Percentiles rank a stretch among this genome's conserved stretches.
phyloP scores from a whole-genome alignment of 2,329 filamentous ascomycete species.

The Pyrenophora seminiperda region DNA sequence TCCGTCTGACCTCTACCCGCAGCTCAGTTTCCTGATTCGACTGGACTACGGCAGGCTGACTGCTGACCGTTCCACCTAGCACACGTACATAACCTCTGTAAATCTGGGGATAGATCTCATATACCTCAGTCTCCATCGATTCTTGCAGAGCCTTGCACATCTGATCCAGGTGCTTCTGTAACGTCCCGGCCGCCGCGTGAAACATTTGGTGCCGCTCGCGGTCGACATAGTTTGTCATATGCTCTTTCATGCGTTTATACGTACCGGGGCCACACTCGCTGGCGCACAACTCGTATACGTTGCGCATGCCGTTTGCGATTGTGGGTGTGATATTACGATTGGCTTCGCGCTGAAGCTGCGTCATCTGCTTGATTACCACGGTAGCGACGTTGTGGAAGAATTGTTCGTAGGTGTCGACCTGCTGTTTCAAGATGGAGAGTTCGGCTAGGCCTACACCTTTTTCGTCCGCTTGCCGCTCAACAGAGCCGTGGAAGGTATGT shows the following conservation, averaged over 20 bases:
- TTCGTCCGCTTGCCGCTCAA: conserved; percentile 48
- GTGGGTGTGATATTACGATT: conserved; percentile 60
- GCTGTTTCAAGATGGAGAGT: conserved; percentile 48
- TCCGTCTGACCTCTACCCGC: too few species aligned
- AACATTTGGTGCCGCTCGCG: conserved; percentile 57
- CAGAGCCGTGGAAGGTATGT: conserved; percentile 50
- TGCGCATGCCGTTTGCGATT: conserved; percentile 54
- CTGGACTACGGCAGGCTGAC: too few species aligned
- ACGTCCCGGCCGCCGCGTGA: conserved; percentile 48
- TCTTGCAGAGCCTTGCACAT: conserved; percentile 54
- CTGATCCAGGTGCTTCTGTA: conserved; percentile 48
- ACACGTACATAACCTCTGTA: too few species aligned
- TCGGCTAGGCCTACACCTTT: conserved; percentile 50
- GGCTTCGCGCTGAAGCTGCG: conserved; percentile 56
- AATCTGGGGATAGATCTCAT: too few species aligned
- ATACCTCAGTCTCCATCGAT: too few species aligned
- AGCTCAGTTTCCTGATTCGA: too few species aligned
- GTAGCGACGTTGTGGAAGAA: conserved; percentile 49
- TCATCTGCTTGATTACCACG: conserved; percentile 48
- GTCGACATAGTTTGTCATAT: conserved; percentile 56
- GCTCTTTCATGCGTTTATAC: conserved; percentile 59
- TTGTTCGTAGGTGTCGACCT: conserved; percentile 51
- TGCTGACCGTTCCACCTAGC: too few species aligned
- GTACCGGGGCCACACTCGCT: conserved; percentile 54
- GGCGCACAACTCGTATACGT: conserved; percentile 54